Evolutionary conservation across 1,139 yeast species (phyloP), one percentile per base, ranked within the genome.

Genomic region (Hemisphaericaspora xylanilytica): DNA sequence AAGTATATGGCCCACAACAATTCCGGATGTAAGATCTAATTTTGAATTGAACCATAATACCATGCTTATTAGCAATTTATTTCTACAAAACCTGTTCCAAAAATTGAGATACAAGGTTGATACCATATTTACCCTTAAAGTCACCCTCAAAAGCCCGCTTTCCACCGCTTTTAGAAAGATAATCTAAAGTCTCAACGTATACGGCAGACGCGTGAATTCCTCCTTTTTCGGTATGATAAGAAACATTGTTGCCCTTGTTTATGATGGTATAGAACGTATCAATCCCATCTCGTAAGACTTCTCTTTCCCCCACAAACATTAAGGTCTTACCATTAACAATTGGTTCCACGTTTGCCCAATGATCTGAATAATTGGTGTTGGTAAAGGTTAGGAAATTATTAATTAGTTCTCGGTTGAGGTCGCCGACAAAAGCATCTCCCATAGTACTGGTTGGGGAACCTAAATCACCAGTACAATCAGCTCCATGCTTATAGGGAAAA

Each of bases 241-340:
- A 41, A 21, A 61, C 40, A 14, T 46, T 45, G 12, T 43, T 42
- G 15, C 52, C 54, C 12, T 45, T 42, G 35, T 53, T 45, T 21
- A 56, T 41, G 4, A 43, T 48, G 1, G 45, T 40, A 14, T 43
- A 16, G 36, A 53, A 56, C 2, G 37, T 33, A 37, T 55, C 59
- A 27, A 55, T 49, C 1, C 58, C 65, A 28, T 56, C 58, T 30
- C 58, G 50, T 33, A 68, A 53, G 3, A 63, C 55, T 48, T 68
- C 74, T 29, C 63, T 47, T 36, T 58, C 70, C 18, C 75, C 75
- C 44, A 56, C 56, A 13, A 65, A 53, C 28, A 55, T 44, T 13
- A 63, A 38, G 9, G 61, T 48, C 14, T 53, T 51, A 3, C 56
- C 58, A n/a, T 54, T 46, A 3, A 44, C 48, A 31, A 69, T 48